phyloP scores from a whole-genome alignment of 1,284 basidiomycete genomes.

The Apiotrichum porosum region DNA sequence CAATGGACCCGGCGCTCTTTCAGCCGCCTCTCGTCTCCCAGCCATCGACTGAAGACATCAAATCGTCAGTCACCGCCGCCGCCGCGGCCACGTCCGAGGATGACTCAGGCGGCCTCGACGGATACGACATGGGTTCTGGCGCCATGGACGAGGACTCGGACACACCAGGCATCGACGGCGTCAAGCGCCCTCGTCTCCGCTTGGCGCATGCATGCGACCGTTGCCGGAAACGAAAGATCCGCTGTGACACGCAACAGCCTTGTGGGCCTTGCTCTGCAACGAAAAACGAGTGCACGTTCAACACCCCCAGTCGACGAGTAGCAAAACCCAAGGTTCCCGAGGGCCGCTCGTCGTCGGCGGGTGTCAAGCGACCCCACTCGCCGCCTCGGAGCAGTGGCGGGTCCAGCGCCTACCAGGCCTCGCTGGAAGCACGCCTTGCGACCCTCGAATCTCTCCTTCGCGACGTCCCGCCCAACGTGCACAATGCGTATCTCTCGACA shows the following conservation, averaged over 20 bases:
- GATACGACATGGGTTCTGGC: not conserved
- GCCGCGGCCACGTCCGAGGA: no score
- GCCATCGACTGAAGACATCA: slow-evolving; percentile 4
- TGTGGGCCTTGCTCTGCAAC: slow-evolving; percentile 49
- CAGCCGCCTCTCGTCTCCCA: slow-evolving; percentile 1
- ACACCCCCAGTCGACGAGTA: slow-evolving; percentile 45
- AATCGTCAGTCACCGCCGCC: not conserved
- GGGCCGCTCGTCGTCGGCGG: slow-evolving; percentile 12
- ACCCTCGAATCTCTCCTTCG: slow-evolving; percentile 47
- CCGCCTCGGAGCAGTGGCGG: slow-evolving; percentile 9
- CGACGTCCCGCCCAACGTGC: slow-evolving; percentile 48
- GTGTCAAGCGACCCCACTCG: slow-evolving; percentile 33
- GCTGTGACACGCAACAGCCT: slow-evolving; percentile 49
- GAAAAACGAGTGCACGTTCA: slow-evolving; percentile 48
- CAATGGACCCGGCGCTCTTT: slow-evolving; percentile 18
- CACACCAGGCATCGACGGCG: slow-evolving; percentile 15
- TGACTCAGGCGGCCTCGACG: slow-evolving; percentile 8
- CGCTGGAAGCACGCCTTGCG: slow-evolving; percentile 46
- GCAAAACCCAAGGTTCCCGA: slow-evolving; percentile 38
- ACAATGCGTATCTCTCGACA: slow-evolving; percentile 46
- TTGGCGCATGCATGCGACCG: slow-evolving; percentile 45
- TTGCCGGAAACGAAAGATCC: slow-evolving; percentile 44
- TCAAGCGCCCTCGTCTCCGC: slow-evolving; percentile 46
- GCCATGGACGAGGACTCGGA: slow-evolving; percentile 20
- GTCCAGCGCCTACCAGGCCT: slow-evolving; percentile 23